Percentiles rank a stretch among this genome's conserved stretches.
Evolutionary conservation across 371 early-diverging fungal genomes (phyloP).

Genomic region (Saksenaea vasiformis): DNA sequence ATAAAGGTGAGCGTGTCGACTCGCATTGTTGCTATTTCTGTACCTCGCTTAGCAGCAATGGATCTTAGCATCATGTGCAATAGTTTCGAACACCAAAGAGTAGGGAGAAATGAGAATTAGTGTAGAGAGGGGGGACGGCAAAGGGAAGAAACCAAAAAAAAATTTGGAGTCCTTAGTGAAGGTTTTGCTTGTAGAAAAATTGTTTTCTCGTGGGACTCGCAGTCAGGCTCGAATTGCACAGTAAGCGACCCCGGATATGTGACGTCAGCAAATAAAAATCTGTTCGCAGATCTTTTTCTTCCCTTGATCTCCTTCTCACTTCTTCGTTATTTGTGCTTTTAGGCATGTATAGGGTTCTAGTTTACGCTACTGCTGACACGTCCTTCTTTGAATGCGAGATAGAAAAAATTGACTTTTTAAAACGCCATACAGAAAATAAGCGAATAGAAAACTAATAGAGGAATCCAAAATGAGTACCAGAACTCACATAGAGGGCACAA

Average conservation of each 20-base stretch:
- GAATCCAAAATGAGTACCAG: no score
- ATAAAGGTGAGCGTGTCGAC: constrained; percentile 11
- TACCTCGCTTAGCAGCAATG: constrained; percentile 48
- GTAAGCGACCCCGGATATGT: neutral
- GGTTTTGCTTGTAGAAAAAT: no score
- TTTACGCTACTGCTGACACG: no score
- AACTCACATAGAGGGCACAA: no score
- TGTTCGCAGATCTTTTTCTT: no score
- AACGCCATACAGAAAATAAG: no score
- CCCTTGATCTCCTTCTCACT: no score
- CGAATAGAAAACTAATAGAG: no score
- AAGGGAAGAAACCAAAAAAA: constrained; percentile 12
- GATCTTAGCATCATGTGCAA: constrained; percentile 46
- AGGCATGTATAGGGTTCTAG: no score
- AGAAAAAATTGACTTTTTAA: no score
- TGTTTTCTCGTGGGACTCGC: neutral
- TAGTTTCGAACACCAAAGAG: constrained; percentile 27
- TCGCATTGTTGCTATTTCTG: neutral
- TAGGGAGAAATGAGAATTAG: constrained; percentile 29
- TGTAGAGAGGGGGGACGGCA: constrained; percentile 11
- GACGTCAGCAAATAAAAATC: constrained; percentile 12
- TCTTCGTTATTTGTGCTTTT: no score
- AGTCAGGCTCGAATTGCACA: neutral
- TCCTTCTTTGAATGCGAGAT: no score
- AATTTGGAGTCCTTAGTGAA: neutral